phyloP scores from a whole-genome alignment of 2,329 filamentous ascomycete species.

The Beauveria sp. region DNA sequence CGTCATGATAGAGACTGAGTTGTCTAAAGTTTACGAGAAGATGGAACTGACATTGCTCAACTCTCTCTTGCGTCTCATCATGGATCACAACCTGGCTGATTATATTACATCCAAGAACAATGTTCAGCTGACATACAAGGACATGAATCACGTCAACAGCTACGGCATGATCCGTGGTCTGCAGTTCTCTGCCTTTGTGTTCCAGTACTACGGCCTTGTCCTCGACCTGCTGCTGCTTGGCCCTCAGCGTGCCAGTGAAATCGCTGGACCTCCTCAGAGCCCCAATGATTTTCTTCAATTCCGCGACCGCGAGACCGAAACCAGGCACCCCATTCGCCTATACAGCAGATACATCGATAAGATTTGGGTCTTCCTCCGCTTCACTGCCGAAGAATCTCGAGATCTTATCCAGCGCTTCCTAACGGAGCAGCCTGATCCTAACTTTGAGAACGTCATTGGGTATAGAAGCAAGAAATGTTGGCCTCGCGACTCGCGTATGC shows the following conservation, averaged over 20 bases:
- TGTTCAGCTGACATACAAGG: constrained; percentile 97
- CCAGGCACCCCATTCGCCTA: constrained; percentile 89
- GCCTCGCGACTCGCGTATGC: constrained; percentile 96
- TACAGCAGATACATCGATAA: constrained; percentile 97
- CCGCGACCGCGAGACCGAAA: constrained; percentile 85
- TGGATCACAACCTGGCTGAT: constrained; percentile 98
- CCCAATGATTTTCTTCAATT: constrained; percentile 98
- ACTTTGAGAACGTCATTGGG: constrained; percentile 98
- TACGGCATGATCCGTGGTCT: constrained; percentile 97
- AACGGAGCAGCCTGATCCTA: constrained; percentile 95
- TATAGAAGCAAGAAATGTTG: constrained; percentile 99
- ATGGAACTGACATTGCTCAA: constrained; percentile 95
- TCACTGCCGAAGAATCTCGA: constrained; percentile 86
- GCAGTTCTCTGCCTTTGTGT: constrained; percentile 97
- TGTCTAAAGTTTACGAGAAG: constrained; percentile 99
- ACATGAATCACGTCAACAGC: constrained; percentile 99
- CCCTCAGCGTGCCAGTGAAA: constrained; percentile 92
- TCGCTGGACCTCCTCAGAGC: constrained; percentile 85
- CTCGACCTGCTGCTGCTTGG: constrained; percentile 88
- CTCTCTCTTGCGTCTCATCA: constrained; percentile 84
- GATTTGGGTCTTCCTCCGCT: constrained; percentile 96
- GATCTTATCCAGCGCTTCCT: constrained; percentile 96
- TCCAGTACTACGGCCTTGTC: constrained; percentile 96
- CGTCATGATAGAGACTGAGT: constrained; percentile 94
- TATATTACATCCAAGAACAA: constrained; percentile 99